Percentiles rank a stretch among this genome's conserved stretches.
Evolutionary conservation across 2,329 filamentous ascomycete genomes (phyloP).

Genomic region (Tolypocladium guangdongense): DNA sequence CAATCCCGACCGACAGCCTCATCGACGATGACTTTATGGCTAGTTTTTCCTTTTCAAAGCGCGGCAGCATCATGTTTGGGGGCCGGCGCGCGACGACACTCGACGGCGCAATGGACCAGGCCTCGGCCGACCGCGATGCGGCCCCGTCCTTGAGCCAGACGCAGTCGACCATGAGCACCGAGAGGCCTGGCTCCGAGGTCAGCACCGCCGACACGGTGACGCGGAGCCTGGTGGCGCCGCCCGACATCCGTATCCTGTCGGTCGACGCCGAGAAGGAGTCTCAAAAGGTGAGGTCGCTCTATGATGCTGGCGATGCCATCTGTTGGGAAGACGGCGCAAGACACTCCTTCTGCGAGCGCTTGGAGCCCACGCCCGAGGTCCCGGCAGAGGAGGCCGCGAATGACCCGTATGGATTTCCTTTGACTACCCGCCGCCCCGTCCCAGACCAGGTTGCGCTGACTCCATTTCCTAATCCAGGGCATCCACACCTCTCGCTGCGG

Average conservation of each 20-base stretch:
- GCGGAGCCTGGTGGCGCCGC: slow-evolving; percentile 15
- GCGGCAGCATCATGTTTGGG: slow-evolving; percentile 52
- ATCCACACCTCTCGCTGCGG: slow-evolving; percentile 18
- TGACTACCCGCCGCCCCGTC: slow-evolving; percentile 13
- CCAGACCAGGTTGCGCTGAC: slow-evolving; percentile 12
- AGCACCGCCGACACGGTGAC: slow-evolving; percentile 2
- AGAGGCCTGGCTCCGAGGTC: not conserved
- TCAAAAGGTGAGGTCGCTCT: slow-evolving; percentile 58
- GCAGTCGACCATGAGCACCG: not conserved
- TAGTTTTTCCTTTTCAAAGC: slow-evolving; percentile 48
- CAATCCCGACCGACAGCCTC: slow-evolving; percentile 44
- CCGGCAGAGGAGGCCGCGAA: slow-evolving; percentile 41
- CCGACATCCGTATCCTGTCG: slow-evolving; percentile 42
- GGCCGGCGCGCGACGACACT: slow-evolving; percentile 25
- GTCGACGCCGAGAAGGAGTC: slow-evolving; percentile 50
- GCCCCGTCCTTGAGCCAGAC: slow-evolving; percentile 4
- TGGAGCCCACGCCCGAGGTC: slow-evolving; percentile 38
- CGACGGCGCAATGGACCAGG: slow-evolving; percentile 7
- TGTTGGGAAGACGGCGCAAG: slow-evolving; percentile 41
- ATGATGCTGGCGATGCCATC: slow-evolving; percentile 44
- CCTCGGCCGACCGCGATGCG: not conserved
- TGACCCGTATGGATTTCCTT: slow-evolving; percentile 49
- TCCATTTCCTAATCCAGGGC: slow-evolving; percentile 5
- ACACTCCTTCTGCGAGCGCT: slow-evolving; percentile 35
- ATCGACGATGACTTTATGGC: slow-evolving; percentile 48